Percentiles rank a stretch among this genome's conserved stretches.
Evolutionary conservation across 1,139 yeast genomes (phyloP).

Genomic region (Scheffersomyces quercinus): DNA sequence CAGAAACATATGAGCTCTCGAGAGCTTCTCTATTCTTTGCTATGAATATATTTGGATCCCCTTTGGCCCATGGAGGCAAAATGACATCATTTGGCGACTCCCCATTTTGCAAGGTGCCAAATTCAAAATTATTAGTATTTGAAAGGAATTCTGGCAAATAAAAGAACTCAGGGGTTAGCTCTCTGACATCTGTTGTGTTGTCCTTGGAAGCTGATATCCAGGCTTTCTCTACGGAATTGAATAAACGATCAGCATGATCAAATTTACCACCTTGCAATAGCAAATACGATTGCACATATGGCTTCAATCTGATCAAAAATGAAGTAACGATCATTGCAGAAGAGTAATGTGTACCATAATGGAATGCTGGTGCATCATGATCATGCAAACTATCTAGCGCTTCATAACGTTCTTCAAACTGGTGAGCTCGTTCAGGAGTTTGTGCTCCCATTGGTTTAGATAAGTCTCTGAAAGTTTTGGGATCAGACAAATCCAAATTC

Average conservation of each 20-base stretch:
- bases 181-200: slow-evolving; percentile 84
- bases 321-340: slow-evolving; percentile 91
- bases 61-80: slow-evolving; percentile 81
- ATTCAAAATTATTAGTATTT: slow-evolving; percentile 63
- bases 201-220: slow-evolving; percentile 80
- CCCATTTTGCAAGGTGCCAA: slow-evolving; percentile 71
- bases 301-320: slow-evolving; percentile 69
- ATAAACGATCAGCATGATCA: slow-evolving; percentile 83
- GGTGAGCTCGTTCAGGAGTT: slow-evolving; percentile 52
- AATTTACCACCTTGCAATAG: slow-evolving; percentile 82
- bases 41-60: slow-evolving; percentile 70
- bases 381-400: slow-evolving; percentile 59
- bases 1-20: slow-evolving; percentile 78
- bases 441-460: slow-evolving; percentile 93
- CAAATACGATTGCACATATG: slow-evolving; percentile 76
- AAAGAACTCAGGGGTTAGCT: slow-evolving; percentile 80
- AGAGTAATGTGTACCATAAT: slow-evolving; percentile 89
- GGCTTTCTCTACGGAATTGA: slow-evolving; percentile 68
- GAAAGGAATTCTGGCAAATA: slow-evolving; percentile 73
- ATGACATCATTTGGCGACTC: slow-evolving; percentile 56
- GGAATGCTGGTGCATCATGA: slow-evolving; percentile 68
- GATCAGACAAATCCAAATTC: slow-evolving; percentile 58
- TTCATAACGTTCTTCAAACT: slow-evolving; percentile 68
- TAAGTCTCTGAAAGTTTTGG: slow-evolving; percentile 66
- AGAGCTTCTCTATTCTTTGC: slow-evolving; percentile 76